Conservation (phyloP, 2,329 filamentous ascomycete species). For the Chalara sp. region DNA sequence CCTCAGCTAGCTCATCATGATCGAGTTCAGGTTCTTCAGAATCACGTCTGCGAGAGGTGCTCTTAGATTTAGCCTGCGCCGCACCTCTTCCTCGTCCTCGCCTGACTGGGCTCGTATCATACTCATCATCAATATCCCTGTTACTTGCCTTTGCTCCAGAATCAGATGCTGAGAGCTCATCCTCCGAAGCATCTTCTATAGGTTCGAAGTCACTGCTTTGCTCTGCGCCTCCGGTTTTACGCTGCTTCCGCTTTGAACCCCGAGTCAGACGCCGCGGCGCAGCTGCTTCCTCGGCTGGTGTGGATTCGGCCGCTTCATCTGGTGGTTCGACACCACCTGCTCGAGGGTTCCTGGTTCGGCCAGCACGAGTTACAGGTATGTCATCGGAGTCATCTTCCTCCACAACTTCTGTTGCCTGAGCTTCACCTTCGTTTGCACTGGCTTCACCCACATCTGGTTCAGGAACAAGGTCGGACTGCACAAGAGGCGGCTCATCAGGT, state of each 20-base stretch:
- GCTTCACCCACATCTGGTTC: conserved; percentile 2
- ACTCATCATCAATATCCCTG: conserved; percentile 41
- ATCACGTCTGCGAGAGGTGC: conserved; percentile 37
- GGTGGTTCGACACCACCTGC: conserved; percentile 14
- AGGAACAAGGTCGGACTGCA: conserved; percentile 1
- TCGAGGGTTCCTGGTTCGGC: conserved; percentile 25
- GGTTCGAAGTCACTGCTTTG: conserved; percentile 28
- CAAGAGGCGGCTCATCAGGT: conserved; percentile 8
- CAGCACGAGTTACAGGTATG: conserved; percentile 34
- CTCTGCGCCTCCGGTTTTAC: conserved; percentile 20
- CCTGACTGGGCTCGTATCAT: conserved; percentile 41
- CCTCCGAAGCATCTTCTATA: conserved; percentile 41
- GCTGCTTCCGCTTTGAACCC: conserved; percentile 17
- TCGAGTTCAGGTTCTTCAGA: conserved; percentile 53
- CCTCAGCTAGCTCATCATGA: conserved; percentile 58
- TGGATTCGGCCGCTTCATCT: conserved; percentile 47
- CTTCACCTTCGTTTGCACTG: conserved; percentile 12
- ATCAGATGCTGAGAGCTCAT: conserved; percentile 36
- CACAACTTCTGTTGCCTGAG: conserved; percentile 3
- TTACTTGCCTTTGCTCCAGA: conserved; percentile 31
- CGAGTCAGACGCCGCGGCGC: conserved; percentile 24
- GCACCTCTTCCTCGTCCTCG: conserved; percentile 35
- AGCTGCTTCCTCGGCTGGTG: conserved; percentile 20
- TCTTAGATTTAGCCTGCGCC: conserved; percentile 34
- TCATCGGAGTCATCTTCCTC: conserved; percentile 27